A percentile compares a stretch with the other conserved stretches of the same genome.
These are phyloP conservation scores for Wickerhamiella galacta DNA, from an alignment of 805 yeast species.

Conservation along the genomic window DNA sequence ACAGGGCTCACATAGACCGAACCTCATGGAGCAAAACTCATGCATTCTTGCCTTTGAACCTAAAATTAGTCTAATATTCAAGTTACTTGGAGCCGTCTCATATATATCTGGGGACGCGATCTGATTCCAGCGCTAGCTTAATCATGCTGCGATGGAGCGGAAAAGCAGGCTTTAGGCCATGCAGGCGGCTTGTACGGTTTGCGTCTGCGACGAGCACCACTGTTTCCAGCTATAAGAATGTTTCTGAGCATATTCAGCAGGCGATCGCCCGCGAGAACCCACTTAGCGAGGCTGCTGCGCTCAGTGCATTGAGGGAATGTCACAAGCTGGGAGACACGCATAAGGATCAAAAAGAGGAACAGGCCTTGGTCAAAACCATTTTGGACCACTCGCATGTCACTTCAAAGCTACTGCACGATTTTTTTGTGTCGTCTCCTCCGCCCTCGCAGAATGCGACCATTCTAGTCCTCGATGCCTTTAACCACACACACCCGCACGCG, in stretches of 20 bases:
- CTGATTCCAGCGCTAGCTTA: no score
- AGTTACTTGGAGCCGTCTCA: no score
- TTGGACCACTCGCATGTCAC: conserved; percentile 9
- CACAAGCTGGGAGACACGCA: conserved; percentile 14
- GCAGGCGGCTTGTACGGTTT: no score
- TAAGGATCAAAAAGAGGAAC: conserved; percentile 12
- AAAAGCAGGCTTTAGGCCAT: no score
- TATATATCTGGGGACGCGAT: no score
- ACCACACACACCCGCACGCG: conserved; percentile 5
- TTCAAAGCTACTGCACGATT: conserved; percentile 12
- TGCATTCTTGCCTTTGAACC: no score
- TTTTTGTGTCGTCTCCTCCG: conserved; percentile 13
- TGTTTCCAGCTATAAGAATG: background rate
- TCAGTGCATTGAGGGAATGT: conserved; percentile 16
- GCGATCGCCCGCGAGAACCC: background rate
- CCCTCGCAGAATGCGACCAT: conserved; percentile 13
- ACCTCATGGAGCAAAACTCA: no score
- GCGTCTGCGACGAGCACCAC: no score
- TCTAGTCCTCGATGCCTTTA: conserved; percentile 12
- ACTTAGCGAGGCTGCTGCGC: background rate
- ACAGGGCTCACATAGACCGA: background rate
- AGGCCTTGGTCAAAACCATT: conserved; percentile 10
- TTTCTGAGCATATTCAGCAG: background rate
- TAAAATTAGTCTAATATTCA: no score
- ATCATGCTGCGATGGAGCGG: no score